phyloP scores from a whole-genome alignment of 805 yeast species.

The Wickerhamiella domercqiae region DNA sequence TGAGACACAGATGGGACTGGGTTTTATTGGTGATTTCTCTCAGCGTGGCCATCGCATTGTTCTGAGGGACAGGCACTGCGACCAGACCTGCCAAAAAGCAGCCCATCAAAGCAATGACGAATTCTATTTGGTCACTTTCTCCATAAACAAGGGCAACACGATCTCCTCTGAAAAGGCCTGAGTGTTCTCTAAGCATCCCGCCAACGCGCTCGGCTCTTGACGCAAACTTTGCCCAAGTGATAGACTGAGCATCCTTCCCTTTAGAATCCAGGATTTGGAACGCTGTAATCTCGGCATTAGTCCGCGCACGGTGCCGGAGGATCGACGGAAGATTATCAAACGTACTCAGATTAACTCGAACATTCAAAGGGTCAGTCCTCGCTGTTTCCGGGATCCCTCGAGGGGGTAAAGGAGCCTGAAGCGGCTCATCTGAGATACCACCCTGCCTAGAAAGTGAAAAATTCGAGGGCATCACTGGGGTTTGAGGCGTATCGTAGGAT shows the following conservation, averaged over 20 bases:
- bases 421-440: constrained; percentile 4
- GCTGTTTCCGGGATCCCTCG: constrained; percentile 20
- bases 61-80: constrained; percentile 83
- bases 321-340: constrained; percentile 56
- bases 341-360: constrained; percentile 20
- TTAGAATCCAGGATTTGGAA: constrained; percentile 54
- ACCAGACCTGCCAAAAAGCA: constrained; percentile 88
- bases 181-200: constrained; percentile 57
- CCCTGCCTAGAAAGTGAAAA: no score
- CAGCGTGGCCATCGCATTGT: constrained; percentile 30
- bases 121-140: constrained; percentile 71
- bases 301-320: constrained; percentile 53
- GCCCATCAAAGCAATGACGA: constrained; percentile 72
- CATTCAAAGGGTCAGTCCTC: constrained; percentile 25
- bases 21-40: constrained; percentile 33
- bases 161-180: constrained; percentile 64
- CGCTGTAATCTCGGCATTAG: constrained; percentile 54
- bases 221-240: constrained; percentile 83
- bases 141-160: constrained; percentile 74
- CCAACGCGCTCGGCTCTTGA: constrained; percentile 77
- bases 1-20: constrained; percentile 59
- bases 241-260: constrained; percentile 48
- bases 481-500: background rate
- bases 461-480: background rate
- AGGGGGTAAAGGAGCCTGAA: constrained; percentile 18